Conservation (phyloP, 2,329 filamentous ascomycete species). For the Blastomyces parvus region DNA sequence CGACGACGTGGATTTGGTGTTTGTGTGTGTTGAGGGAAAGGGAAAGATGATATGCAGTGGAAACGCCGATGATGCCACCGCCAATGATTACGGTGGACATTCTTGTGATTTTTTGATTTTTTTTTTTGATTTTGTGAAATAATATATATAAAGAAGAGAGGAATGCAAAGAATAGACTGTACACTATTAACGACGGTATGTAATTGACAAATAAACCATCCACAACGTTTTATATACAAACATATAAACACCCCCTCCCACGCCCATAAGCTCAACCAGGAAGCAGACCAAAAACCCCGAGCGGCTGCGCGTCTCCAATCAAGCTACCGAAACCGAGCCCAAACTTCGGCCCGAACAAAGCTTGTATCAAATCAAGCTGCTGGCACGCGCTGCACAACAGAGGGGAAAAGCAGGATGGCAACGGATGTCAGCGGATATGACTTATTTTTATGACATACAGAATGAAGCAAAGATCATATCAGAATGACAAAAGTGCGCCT, state of each 20-base stretch:
- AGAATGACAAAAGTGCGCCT: not conserved
- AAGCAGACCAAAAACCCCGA: not conserved
- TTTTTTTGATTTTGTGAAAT: not conserved
- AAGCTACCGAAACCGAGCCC: not conserved
- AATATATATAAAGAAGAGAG: not conserved
- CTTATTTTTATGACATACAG: not conserved
- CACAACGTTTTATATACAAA: not conserved
- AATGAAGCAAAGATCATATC: too few species aligned
- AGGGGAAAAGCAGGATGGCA: not conserved
- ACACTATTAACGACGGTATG: not conserved
- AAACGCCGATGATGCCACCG: constrained; percentile 59
- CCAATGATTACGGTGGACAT: constrained; percentile 57
- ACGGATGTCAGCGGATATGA: not conserved
- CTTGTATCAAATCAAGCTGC: not conserved
- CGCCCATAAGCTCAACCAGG: not conserved
- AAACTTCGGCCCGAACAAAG: not conserved
- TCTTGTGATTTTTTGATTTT: constrained; percentile 13
- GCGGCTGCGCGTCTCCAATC: not conserved
- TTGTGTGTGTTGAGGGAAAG: constrained; percentile 22
- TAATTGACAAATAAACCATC: not conserved
- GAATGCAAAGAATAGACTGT: not conserved
- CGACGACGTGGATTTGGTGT: constrained; percentile 47
- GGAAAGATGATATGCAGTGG: constrained; percentile 64
- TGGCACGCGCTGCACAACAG: too few species aligned
- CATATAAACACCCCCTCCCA: too few species aligned